Percentiles rank a stretch among this genome's conserved stretches.
phyloP scores from a whole-genome alignment of 257 asterid genomes.

The Prunella vulgaris region DNA sequence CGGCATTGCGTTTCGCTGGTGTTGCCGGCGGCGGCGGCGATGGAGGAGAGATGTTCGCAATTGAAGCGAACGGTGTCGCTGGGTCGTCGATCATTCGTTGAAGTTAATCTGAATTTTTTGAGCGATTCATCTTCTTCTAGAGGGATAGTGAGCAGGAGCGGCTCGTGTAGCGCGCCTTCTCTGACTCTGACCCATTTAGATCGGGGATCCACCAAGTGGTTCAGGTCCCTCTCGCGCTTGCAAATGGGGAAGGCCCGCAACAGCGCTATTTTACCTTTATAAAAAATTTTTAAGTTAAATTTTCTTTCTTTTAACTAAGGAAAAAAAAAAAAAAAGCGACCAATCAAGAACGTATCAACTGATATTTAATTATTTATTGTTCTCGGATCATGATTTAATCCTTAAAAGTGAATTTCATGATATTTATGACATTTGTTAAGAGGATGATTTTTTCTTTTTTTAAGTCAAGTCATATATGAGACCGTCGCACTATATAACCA shows the following conservation, averaged over 20 bases:
- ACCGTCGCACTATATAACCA: no score
- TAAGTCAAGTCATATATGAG: no score
- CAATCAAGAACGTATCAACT: no score
- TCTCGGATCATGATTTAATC: no score
- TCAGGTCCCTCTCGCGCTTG: slow-evolving; percentile 35
- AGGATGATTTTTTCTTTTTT: no score
- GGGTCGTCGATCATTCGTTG: slow-evolving; percentile 37
- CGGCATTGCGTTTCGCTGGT: slow-evolving; percentile 33
- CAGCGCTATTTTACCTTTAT: slow-evolving; percentile 37
- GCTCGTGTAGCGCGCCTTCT: slow-evolving; percentile 19
- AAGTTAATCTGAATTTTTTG: slow-evolving; percentile 14
- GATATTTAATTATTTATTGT: no score
- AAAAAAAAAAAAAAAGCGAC: no score
- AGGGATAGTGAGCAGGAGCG: slow-evolving; percentile 21
- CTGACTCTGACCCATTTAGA: slow-evolving; percentile 30
- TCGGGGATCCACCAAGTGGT: slow-evolving; percentile 34
- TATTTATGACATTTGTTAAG: no score
- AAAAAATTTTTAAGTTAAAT: background rate
- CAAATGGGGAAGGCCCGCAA: slow-evolving; percentile 21
- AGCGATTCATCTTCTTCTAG: slow-evolving; percentile 12
- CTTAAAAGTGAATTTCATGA: no score
- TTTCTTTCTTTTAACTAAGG: no score
- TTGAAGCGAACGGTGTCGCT: slow-evolving; percentile 57
- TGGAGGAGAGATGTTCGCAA: slow-evolving; percentile 16
- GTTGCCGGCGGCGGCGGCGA: slow-evolving; percentile 12